phyloP scores from a whole-genome alignment of 2,329 filamentous ascomycete species.

The Cercospora zeae-maydis region DNA sequence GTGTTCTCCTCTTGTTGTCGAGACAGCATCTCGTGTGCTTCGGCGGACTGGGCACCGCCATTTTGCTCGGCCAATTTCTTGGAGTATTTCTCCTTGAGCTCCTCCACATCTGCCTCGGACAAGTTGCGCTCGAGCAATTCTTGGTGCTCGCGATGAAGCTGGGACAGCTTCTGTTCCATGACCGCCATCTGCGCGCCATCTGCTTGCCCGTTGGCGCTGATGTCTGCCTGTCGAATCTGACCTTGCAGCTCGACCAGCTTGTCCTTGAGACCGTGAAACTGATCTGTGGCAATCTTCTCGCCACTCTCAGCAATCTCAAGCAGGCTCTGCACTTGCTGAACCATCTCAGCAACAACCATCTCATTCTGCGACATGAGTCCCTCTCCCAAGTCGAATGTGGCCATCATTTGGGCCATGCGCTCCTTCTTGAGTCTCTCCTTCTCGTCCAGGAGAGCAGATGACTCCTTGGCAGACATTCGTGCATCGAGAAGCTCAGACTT shows the following conservation, averaged over 20 bases:
- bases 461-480: slow-evolving; percentile 95
- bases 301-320: slow-evolving; percentile 73
- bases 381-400: slow-evolving; percentile 88
- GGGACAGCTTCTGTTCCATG: slow-evolving; percentile 70
- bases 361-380: slow-evolving; percentile 95
- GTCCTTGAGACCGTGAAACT: slow-evolving; percentile 71
- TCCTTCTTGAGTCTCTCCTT: slow-evolving; percentile 99
- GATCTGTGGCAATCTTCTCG: slow-evolving; percentile 75
- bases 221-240: slow-evolving; percentile 86
- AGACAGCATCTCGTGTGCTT: slow-evolving; percentile 64
- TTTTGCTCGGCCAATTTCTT: slow-evolving; percentile 64
- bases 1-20: slow-evolving; percentile 78
- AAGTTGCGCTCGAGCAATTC: slow-evolving; percentile 76
- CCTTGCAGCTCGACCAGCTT: slow-evolving; percentile 86
- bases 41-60: slow-evolving; percentile 53
- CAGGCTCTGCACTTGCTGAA: slow-evolving; percentile 76
- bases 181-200: slow-evolving; percentile 59
- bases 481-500: slow-evolving; percentile 95
- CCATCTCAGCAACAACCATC: slow-evolving; percentile 74
- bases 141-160: slow-evolving; percentile 79
- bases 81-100: slow-evolving; percentile 75
- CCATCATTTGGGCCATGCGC: slow-evolving; percentile 99
- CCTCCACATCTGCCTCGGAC: slow-evolving; percentile 71
- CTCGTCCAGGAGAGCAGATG: slow-evolving; percentile 82
- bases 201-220: slow-evolving; percentile 66